These are phyloP conservation scores for Peronospora belbahrii DNA, from an alignment of 352 stramenopile genomes.

Conservation along the genomic window DNA sequence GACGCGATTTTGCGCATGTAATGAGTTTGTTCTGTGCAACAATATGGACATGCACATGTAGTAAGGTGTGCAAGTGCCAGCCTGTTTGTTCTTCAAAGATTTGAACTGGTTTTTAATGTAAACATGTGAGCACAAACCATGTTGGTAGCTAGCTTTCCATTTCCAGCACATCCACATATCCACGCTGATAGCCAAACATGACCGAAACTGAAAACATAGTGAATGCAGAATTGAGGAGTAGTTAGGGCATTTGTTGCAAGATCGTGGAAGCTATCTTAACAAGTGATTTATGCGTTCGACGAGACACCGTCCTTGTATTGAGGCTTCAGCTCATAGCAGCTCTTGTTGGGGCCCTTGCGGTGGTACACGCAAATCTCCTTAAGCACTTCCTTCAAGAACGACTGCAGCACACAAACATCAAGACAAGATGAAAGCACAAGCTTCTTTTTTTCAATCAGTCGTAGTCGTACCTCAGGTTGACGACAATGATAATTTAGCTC, in stretches of 20 bases:
- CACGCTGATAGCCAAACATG: no score
- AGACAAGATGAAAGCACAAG: not conserved
- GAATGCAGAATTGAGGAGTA: not conserved
- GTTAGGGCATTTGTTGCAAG: not conserved
- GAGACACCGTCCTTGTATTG: constrained; percentile 78
- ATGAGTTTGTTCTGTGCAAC: no score
- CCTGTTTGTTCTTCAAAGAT: no score
- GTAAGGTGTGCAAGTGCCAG: no score
- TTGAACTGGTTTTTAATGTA: no score
- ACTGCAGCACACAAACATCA: constrained; percentile 28
- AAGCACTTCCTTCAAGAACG: constrained; percentile 82
- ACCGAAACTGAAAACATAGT: not conserved
- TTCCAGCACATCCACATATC: no score
- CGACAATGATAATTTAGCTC: constrained; percentile 85
- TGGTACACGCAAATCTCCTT: constrained; percentile 87
- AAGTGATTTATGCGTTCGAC: constrained; percentile 23
- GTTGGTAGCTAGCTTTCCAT: no score
- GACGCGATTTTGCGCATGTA: no score
- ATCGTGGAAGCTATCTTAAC: not conserved
- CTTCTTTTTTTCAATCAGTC: not conserved
- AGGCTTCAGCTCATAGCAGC: constrained; percentile 84
- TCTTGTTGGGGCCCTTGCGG: constrained; percentile 85
- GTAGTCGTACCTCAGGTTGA: constrained; percentile 59
- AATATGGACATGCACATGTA: no score
- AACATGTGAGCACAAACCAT: no score